Conservation (phyloP, 2,329 filamentous ascomycete species). For the Seiridium cupressi region DNA sequence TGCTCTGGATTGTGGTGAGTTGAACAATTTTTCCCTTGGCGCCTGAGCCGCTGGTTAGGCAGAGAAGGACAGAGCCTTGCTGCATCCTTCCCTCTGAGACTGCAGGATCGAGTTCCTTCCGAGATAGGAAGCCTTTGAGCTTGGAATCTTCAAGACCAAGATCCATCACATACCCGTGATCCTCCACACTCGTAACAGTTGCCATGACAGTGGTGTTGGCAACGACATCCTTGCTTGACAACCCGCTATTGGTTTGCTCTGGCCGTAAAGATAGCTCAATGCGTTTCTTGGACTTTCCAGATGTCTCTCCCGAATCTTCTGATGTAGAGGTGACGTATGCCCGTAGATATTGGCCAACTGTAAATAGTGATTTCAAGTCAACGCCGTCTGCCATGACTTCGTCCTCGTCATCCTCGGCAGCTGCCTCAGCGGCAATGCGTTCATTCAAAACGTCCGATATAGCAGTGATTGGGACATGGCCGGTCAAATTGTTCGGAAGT, state of each 20-base stretch:
- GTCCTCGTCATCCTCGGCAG: constrained; percentile 50
- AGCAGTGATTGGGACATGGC: constrained; percentile 88
- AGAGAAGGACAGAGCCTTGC: constrained; percentile 82
- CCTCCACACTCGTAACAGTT: constrained; percentile 86
- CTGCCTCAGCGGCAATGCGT: constrained; percentile 68
- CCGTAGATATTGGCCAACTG: constrained; percentile 82
- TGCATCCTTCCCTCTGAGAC: constrained; percentile 68
- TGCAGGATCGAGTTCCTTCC: constrained; percentile 71
- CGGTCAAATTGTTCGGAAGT: constrained; percentile 88
- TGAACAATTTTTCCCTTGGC: constrained; percentile 83
- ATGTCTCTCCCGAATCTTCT: constrained; percentile 53
- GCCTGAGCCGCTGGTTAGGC: constrained; percentile 72
- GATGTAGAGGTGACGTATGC: constrained; percentile 78
- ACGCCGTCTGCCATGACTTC: constrained; percentile 59
- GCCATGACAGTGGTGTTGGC: constrained; percentile 80
- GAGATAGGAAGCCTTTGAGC: constrained; percentile 79
- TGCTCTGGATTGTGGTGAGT: constrained; percentile 71
- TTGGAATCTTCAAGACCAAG: constrained; percentile 69
- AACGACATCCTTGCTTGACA: constrained; percentile 72
- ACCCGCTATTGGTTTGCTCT: constrained; percentile 70
- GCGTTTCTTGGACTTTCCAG: constrained; percentile 68
- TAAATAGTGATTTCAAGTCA: constrained; percentile 73
- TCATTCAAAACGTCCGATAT: constrained; percentile 78
- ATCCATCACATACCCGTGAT: constrained; percentile 93
- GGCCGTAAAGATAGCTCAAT: constrained; percentile 89